Percentiles rank a stretch among this genome's conserved stretches.
Evolutionary conservation across 179 eudicot genomes (phyloP).

Genomic region (Vitellaria paradoxa): DNA sequence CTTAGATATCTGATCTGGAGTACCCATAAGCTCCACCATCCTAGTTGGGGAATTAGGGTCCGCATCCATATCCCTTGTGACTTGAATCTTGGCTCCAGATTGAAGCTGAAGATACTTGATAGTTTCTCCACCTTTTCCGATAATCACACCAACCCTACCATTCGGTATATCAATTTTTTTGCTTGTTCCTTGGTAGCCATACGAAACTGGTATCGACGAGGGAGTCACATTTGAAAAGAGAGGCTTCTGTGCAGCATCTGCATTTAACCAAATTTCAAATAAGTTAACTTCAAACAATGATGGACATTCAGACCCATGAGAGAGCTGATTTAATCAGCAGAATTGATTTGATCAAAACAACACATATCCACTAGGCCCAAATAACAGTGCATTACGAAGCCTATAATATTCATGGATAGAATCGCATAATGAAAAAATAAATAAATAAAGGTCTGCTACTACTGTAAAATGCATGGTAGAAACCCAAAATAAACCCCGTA

Average conservation of each 20-base stretch:
- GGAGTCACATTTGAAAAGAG: slow-evolving; percentile 30
- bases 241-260: slow-evolving; percentile 51
- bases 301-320: neutral
- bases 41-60: slow-evolving; percentile 62
- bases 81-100: slow-evolving; percentile 96
- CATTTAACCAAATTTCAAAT: neutral
- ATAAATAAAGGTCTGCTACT: neutral
- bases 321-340: neutral
- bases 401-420: too few relatives aligned
- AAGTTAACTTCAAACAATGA: neutral
- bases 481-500: neutral
- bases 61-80: slow-evolving; percentile 87
- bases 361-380: neutral
- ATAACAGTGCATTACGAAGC: neutral
- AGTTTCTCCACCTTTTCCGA: slow-evolving; percentile 74
- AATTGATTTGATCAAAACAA: neutral
- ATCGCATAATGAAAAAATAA: neutral
- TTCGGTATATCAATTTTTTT: slow-evolving; percentile 87
- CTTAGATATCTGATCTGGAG: slow-evolving; percentile 71
- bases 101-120: slow-evolving; percentile 85
- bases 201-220: slow-evolving; percentile 32
- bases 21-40: slow-evolving; percentile 81
- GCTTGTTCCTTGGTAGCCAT: slow-evolving; percentile 29
- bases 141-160: slow-evolving; percentile 94
- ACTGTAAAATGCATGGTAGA: neutral